Percentiles rank a stretch among this genome's conserved stretches.
Conservation (phyloP, 2,329 filamentous ascomycete genomes). For the Colletotrichum sansevieriae region DNA sequence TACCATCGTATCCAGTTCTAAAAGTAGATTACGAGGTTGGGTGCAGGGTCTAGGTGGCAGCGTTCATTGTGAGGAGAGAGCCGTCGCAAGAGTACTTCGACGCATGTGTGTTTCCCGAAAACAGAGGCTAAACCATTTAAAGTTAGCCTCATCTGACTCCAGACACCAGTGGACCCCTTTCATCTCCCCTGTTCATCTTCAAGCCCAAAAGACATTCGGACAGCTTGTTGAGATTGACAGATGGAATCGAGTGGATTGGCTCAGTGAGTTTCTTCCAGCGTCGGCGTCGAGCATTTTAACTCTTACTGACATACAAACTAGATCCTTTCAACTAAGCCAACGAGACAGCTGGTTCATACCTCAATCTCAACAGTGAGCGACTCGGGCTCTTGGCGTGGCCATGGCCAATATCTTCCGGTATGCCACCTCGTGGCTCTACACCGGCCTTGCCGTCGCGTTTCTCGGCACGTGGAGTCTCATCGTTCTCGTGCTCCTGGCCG, state of each 20-base stretch:
- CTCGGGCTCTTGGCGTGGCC: not conserved
- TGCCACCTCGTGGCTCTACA: slow-evolving; percentile 36
- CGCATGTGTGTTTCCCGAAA: no score
- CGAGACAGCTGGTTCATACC: rapidly evolving
- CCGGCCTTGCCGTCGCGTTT: slow-evolving; percentile 25
- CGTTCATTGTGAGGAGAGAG: not conserved
- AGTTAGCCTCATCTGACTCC: not conserved
- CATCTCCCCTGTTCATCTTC: not conserved
- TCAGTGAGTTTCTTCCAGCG: no score
- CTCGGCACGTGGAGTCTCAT: slow-evolving; percentile 30
- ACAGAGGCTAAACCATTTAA: not conserved
- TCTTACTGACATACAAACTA: no score
- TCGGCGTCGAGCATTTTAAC: no score
- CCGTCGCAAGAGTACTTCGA: not conserved
- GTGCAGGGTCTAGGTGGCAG: no score
- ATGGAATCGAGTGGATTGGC: no score
- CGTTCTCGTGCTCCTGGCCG: slow-evolving; percentile 9
- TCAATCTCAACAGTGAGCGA: no score
- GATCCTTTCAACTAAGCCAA: no score
- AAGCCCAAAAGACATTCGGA: not conserved
- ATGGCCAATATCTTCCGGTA: slow-evolving; percentile 35
- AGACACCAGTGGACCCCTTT: slow-evolving; percentile 2
- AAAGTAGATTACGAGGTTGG: no score
- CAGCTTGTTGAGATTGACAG: no score
- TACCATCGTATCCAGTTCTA: no score